Evolutionary conservation across 164 flowering plant species (phyloP), one percentile per base, ranked within the genome.

Genomic region (Magnolia sinica): DNA sequence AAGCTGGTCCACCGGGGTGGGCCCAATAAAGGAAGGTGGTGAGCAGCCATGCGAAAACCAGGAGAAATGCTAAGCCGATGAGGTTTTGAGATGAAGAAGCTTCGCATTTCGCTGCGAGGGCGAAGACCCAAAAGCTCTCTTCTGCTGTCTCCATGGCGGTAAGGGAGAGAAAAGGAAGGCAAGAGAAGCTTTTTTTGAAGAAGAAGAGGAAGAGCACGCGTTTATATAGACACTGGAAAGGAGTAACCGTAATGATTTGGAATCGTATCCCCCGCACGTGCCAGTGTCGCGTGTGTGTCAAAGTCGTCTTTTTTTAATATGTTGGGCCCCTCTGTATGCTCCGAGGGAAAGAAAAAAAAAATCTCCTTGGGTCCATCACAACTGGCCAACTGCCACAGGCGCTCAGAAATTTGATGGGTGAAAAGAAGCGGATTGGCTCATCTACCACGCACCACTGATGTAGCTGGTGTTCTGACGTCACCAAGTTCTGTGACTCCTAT

Each of bases 1-100:
- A 91, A 18, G 93, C 93, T 0, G 85, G 87, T 50, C 92, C 96
- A 0, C 91, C 93, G 0, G 88, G 87, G 75, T 63, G 71, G 8
- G 82, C 52, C 91, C 91, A 88, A 82, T 50, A 73, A 71, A 81
- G 50, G 8, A 87, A n/a, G 64, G 74, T 73, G 22, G 78, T 51
- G 72, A 75, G 77, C 1, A 85, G 9, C 81, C 81, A 83, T 73
- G 76, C 71, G 8, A 77, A 9, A 66, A 64, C 27, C 9, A 83
- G 64, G 3, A 76, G 24, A 27, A 82, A 4, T 19, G 83, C 2
- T 7, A 77, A 45, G 2, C 72, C 13, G 29, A 78, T 1, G 49
- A 75, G 4, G 52, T 65, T 79, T 20, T 69, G 69, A 8, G 79
- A 58, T 4, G 86, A 66, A 29, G 82, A 72, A 23, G 77, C 2